A percentile compares a stretch with the other conserved stretches of the same genome.
phyloP scores from a whole-genome alignment of 768 basidiomycete species.

The Lactarius trivialis region DNA sequence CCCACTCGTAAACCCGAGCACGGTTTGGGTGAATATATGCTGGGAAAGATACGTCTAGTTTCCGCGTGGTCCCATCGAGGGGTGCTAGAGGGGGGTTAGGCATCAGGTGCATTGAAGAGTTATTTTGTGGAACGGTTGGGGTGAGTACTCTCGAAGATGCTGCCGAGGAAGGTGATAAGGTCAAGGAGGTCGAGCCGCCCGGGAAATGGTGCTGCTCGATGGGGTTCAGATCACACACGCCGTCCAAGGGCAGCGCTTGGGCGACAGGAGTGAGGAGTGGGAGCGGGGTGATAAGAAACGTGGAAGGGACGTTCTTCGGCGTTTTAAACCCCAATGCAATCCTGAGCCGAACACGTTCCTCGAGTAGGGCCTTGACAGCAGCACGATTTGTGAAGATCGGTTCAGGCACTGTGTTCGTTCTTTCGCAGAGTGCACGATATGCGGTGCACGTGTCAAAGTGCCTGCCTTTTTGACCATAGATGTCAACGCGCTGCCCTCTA shows the following conservation, averaged over 20 bases:
- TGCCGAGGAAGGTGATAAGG: not conserved
- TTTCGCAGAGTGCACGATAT: not conserved
- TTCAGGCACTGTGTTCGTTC: not conserved
- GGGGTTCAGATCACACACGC: not conserved
- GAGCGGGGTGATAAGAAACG: not conserved
- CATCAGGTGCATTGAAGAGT: not conserved
- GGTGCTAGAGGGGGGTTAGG: not conserved
- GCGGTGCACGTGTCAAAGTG: not conserved
- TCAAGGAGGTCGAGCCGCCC: not conserved
- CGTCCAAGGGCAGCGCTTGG: not conserved
- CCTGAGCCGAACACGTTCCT: not conserved
- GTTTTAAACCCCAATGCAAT: not conserved
- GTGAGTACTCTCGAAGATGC: not conserved
- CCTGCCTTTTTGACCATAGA: not conserved
- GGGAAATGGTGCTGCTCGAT: not conserved
- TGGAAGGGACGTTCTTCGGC: not conserved
- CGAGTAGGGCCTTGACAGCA: not conserved
- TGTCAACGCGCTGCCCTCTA: not conserved
- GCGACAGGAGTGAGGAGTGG: not conserved
- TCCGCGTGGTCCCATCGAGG: not conserved
- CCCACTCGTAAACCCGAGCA: not conserved
- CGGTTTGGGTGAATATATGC: not conserved
- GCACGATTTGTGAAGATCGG: not conserved
- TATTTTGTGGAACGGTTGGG: not conserved
- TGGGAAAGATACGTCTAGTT: not conserved